A percentile compares a stretch with the other conserved stretches of the same genome.
phyloP scores from a whole-genome alignment of 805 yeast genomes.

The Yamadazyma akitaensis region DNA sequence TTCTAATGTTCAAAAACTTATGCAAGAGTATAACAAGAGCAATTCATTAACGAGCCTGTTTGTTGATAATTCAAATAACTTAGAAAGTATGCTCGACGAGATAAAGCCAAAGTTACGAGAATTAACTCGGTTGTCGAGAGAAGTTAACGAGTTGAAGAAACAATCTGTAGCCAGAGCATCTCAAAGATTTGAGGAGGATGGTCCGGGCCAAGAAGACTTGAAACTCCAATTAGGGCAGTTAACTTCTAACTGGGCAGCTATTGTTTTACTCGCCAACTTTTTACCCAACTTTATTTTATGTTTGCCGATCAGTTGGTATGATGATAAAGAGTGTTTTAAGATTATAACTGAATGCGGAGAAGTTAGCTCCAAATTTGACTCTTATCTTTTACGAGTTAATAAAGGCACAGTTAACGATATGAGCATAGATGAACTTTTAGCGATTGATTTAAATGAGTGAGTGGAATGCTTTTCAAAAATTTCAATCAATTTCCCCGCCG shows the following conservation, averaged over 20 bases:
- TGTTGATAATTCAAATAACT: conserved; percentile 1
- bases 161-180: background rate
- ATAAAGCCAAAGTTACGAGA: conserved; percentile 19
- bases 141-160: conserved; percentile 6
- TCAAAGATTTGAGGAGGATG: background rate
- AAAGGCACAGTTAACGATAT: conserved; percentile 14
- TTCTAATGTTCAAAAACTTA: conserved; percentile 15
- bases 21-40: conserved; percentile 11
- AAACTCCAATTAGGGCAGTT: conserved; percentile 7
- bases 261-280: conserved; percentile 17
- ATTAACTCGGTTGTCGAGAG: conserved; percentile 13
- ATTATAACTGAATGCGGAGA: conserved; percentile 29
- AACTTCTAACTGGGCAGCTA: conserved; percentile 9
- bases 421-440: conserved; percentile 18
- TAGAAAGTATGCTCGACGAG: conserved; percentile 9
- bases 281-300: conserved; percentile 31
- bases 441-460: conserved; percentile 13
- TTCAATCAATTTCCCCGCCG: background rate
- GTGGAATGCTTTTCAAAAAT: background rate
- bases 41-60: conserved; percentile 5
- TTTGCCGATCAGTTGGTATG: conserved; percentile 36
- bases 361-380: conserved; percentile 17
- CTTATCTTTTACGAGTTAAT: conserved; percentile 18
- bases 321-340: conserved; percentile 23
- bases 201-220: background rate